A percentile compares a stretch with the other conserved stretches of the same genome.
These are phyloP conservation scores for Leccinum arenicola DNA, from an alignment of 768 basidiomycete genomes.

Conservation along the genomic window DNA sequence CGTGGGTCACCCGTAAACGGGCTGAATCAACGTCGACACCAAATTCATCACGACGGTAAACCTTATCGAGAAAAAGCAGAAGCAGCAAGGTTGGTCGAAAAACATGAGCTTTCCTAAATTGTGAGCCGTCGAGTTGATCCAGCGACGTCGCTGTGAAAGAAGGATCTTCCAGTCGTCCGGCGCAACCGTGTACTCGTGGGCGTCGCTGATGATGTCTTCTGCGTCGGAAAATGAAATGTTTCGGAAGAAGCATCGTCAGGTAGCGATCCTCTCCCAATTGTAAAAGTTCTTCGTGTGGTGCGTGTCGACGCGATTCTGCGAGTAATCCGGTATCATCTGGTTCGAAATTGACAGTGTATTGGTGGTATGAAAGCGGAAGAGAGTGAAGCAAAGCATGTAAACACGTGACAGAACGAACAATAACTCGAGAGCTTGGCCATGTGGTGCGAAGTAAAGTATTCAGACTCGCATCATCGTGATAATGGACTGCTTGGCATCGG, in stretches of 20 bases:
- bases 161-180: constrained; percentile 95
- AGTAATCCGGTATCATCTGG: constrained; percentile 23
- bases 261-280: constrained; percentile 99
- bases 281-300: constrained; percentile 98
- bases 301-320: constrained; percentile 95
- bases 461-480: no score
- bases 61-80: constrained; percentile 99
- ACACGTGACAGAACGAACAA: no score
- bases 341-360: no score
- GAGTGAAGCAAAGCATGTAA: no score
- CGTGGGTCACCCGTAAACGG: constrained; percentile 34
- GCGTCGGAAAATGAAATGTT: constrained; percentile 78
- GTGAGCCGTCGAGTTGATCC: constrained; percentile 99
- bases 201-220: constrained; percentile 93
- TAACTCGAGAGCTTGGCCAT: no score
- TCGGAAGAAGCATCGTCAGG: constrained; percentile 90
- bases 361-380: no score
- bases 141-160: constrained; percentile 94
- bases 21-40: constrained; percentile 79
- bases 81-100: constrained; percentile 88
- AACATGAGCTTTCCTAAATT: constrained; percentile 93
- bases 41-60: constrained; percentile 97
- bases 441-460: no score
- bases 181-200: constrained; percentile 91
- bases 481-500: no score